Conservation (phyloP, 1,139 yeast species). For the Scheffersomyces cryptocercus region DNA sequence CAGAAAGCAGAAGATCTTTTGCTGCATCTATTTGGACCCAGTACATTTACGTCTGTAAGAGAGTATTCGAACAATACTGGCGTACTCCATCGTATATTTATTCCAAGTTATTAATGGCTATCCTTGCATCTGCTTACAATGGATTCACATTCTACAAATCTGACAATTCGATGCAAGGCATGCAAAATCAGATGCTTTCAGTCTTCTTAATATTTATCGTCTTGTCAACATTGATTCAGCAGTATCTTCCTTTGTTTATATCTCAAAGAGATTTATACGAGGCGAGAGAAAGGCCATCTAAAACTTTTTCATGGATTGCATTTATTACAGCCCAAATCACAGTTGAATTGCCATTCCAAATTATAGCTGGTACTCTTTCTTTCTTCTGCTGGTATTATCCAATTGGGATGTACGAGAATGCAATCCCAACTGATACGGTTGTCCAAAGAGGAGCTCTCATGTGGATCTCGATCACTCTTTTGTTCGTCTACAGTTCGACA, state of each 20-base stretch:
- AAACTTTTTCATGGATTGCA: slow-evolving; percentile 17
- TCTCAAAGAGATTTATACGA: slow-evolving; percentile 35
- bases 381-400: slow-evolving; percentile 84
- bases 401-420: slow-evolving; percentile 65
- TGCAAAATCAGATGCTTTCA: slow-evolving; percentile 20
- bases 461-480: slow-evolving; percentile 45
- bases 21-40: slow-evolving; percentile 16
- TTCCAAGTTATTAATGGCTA: slow-evolving; percentile 16
- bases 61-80: slow-evolving; percentile 18
- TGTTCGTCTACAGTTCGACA: slow-evolving; percentile 20
- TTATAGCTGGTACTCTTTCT: slow-evolving; percentile 61
- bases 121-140: slow-evolving; percentile 16
- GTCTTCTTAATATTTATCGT: slow-evolving; percentile 13
- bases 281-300: slow-evolving; percentile 19
- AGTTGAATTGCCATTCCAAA: slow-evolving; percentile 77
- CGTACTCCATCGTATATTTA: slow-evolving; percentile 19
- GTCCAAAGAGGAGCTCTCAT: slow-evolving; percentile 41
- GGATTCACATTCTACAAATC: slow-evolving; percentile 21
- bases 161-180: slow-evolving; percentile 15
- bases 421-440: slow-evolving; percentile 30
- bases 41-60: slow-evolving; percentile 13
- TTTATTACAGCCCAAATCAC: slow-evolving; percentile 59
- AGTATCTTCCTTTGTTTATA: slow-evolving; percentile 38
- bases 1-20: slow-evolving; percentile 11
- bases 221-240: slow-evolving; percentile 31